These are phyloP conservation scores for Eremomyces bilateralis DNA, from an alignment of 495 filamentous ascomycete genomes.

Conservation along the genomic window DNA sequence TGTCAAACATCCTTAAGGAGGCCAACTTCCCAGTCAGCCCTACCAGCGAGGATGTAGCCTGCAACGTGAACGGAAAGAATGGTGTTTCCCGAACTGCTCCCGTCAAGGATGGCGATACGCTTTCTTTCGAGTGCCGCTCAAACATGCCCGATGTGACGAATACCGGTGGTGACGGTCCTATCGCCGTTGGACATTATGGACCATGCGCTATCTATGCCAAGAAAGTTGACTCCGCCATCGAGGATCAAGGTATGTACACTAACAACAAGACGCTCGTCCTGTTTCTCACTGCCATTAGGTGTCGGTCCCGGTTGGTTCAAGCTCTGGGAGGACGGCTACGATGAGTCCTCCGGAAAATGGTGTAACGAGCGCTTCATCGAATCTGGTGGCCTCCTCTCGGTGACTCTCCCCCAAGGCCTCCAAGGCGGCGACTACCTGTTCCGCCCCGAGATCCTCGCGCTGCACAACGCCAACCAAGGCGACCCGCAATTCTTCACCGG, in stretches of 20 bases:
- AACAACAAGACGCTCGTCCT: too few species aligned
- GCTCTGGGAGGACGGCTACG: constrained; percentile 47
- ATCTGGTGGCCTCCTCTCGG: constrained; percentile 37
- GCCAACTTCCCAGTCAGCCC: too few species aligned
- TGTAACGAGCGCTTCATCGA: constrained; percentile 45
- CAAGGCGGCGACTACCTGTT: constrained; percentile 44
- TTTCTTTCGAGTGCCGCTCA: constrained; percentile 41
- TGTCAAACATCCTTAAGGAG: too few species aligned
- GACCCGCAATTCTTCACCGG: constrained; percentile 46
- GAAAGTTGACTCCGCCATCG: constrained; percentile 17
- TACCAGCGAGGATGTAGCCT: too few species aligned
- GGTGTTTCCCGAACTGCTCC: constrained; percentile 36
- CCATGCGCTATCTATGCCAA: constrained; percentile 59
- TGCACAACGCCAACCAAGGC: constrained; percentile 36
- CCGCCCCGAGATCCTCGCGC: constrained; percentile 43
- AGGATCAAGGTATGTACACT: too few species aligned
- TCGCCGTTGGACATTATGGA: constrained; percentile 40
- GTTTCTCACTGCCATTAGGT: too few species aligned
- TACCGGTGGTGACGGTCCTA: constrained; percentile 35
- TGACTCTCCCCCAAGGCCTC: constrained; percentile 36
- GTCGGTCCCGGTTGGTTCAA: constrained; percentile 60
- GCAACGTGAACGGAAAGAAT: constrained; percentile 31
- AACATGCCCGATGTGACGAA: constrained; percentile 33
- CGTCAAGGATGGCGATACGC: constrained; percentile 26
- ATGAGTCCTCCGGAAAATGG: constrained; percentile 29